Base-by-base conservation (phyloP, 176 grass and related monocot species). In the Eleusine indica region DNA sequence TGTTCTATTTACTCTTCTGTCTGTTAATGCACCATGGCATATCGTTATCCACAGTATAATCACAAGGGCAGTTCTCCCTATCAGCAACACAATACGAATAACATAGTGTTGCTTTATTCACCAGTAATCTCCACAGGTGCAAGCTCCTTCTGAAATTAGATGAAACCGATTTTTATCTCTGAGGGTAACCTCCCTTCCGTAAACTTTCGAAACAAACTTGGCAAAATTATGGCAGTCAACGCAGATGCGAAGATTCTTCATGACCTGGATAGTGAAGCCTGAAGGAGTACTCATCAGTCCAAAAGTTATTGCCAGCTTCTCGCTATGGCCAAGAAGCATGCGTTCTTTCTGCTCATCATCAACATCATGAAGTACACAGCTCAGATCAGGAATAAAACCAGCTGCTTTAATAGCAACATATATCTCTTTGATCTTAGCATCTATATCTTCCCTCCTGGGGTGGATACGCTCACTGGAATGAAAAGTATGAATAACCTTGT, bases 171-270 rank as follows among this genome's bases (percentile, higher is more conserved):
- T 94, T 89, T 82, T 90, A 86, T 94, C 93, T 68, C 93, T 88
- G 52, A 94, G 57, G 52, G 93, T 90, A 83, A 92, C 86, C 68
- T 88, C 82, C 13, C 85, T 92, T 71, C 22, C 12, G 52, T 92
- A 94, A 41, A 92, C 85, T 82, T 86, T 88, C 4, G 93, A 94
- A 61, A 94, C 87, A 84, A 86, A 90, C 44, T 90, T 94, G 4
- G 93, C 93, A 90, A 90, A 94, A 87, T 94, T 94, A 66, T 92
- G 93, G 60, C 93, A 94, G 86, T 94, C 93, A 70, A 88, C 79
- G 47, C 93, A 94, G n/a, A 94, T 88, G 69, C 87, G 90, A 77
- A 94, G 90, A 29, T 94, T 94, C 85, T 94, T 94, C 83, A 91
- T 92, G 57, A 94, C 77, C 58, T 32, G 58, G 69, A 94, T 87